phyloP scores from a whole-genome alignment of 2,329 filamentous ascomycete genomes.

The Xylariaceae sp. region DNA sequence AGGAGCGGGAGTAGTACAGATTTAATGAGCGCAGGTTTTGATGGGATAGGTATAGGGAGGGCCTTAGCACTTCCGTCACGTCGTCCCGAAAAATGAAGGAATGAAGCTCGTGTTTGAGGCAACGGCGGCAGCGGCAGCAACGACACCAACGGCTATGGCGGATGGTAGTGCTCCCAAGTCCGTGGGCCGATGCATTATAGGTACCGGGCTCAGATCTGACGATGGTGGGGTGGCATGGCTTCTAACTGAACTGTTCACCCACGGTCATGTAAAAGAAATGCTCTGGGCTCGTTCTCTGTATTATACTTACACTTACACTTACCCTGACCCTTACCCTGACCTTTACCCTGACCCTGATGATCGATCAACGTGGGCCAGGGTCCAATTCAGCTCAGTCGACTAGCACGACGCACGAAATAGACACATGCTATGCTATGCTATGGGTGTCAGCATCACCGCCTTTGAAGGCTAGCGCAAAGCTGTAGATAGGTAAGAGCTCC shows the following conservation, averaged over 20 bases:
- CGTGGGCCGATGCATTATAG: conserved; percentile 2
- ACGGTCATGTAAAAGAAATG: background rate
- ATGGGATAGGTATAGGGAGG: background rate
- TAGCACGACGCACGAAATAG: background rate
- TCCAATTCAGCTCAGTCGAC: background rate
- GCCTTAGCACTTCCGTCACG: background rate
- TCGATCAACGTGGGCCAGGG: background rate
- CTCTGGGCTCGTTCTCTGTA: background rate
- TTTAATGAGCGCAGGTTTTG: background rate
- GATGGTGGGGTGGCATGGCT: conserved; percentile 8
- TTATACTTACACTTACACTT: background rate
- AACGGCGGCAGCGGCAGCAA: background rate
- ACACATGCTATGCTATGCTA: background rate
- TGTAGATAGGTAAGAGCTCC: background rate
- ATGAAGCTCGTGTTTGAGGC: background rate
- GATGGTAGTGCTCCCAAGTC: background rate
- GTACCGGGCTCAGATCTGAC: background rate
- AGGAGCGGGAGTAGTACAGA: background rate
- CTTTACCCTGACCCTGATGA: background rate
- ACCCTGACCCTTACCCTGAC: background rate
- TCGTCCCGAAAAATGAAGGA: background rate
- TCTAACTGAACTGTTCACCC: background rate
- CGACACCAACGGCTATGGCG: background rate
- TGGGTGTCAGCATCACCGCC: background rate
- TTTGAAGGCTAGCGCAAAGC: background rate